Conservation (phyloP, 257 asterid species). For the Penstemon barbatus region DNA sequence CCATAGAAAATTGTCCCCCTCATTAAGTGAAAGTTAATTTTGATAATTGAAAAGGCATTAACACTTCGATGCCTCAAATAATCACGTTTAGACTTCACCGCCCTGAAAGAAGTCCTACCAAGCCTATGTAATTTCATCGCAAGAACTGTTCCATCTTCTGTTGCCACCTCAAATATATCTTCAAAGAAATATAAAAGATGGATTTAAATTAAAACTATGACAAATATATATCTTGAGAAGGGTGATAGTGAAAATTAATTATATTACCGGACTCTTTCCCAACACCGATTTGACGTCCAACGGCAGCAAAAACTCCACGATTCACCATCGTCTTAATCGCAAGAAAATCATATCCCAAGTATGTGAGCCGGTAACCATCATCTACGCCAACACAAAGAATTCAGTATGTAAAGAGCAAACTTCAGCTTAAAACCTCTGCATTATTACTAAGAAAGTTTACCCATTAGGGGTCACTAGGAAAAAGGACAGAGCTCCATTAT, state of each 20-base stretch:
- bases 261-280: slow-evolving; percentile 91
- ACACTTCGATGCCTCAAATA: slow-evolving; percentile 95
- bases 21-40: too few species aligned
- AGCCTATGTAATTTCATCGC: slow-evolving; percentile 98
- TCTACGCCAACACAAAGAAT: slow-evolving; percentile 40
- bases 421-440: too few species aligned
- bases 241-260: too few species aligned
- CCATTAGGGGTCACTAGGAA: not conserved
- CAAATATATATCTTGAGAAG: too few species aligned
- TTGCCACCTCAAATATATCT: slow-evolving; percentile 97
- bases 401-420: not conserved
- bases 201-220: too few species aligned
- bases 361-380: slow-evolving; percentile 96
- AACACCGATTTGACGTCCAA: slow-evolving; percentile 96
- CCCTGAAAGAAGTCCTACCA: slow-evolving; percentile 93
- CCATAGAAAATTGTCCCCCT: too few species aligned
- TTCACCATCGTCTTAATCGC: slow-evolving; percentile 94
- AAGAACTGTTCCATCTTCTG: slow-evolving; percentile 89
- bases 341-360: slow-evolving; percentile 96
- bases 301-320: slow-evolving; percentile 82
- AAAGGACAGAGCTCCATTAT: too few species aligned
- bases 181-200: too few species aligned
- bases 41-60: too few species aligned
- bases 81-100: slow-evolving; percentile 96
- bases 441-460: not conserved